These are phyloP conservation scores for Cutaneotrichosporon cyanovorans DNA, from an alignment of 1,284 basidiomycete species.

Conservation along the genomic window DNA sequence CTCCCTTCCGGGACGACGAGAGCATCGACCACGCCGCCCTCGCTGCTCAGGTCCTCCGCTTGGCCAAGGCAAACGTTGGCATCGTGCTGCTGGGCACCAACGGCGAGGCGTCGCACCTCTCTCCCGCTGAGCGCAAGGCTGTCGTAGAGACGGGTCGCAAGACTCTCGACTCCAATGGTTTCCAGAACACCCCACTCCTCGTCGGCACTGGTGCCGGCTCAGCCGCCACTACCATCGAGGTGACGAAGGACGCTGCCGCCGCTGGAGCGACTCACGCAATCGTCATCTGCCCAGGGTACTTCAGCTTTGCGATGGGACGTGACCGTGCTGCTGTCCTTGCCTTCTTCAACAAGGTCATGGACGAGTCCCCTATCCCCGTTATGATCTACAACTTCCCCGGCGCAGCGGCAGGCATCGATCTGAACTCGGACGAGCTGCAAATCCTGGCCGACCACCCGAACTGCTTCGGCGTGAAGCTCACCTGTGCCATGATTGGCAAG, in stretches of 20 bases:
- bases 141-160: slow-evolving; percentile 61
- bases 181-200: slow-evolving; percentile 62
- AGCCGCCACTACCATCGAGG: slow-evolving; percentile 70
- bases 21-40: slow-evolving; percentile 43
- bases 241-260: slow-evolving; percentile 67
- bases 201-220: slow-evolving; percentile 79
- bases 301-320: slow-evolving; percentile 47
- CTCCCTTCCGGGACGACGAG: slow-evolving; percentile 45
- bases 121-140: slow-evolving; percentile 58
- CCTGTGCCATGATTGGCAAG: slow-evolving; percentile 77
- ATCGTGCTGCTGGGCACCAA: slow-evolving; percentile 49
- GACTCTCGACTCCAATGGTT: slow-evolving; percentile 66
- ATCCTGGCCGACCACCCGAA: slow-evolving; percentile 70
- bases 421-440: slow-evolving; percentile 72
- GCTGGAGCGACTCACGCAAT: slow-evolving; percentile 67
- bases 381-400: slow-evolving; percentile 88
- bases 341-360: slow-evolving; percentile 59
- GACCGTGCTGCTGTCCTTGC: slow-evolving; percentile 47
- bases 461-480: slow-evolving; percentile 81
- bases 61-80: slow-evolving; percentile 47
- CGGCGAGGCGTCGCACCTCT: slow-evolving; percentile 56
- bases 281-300: slow-evolving; percentile 46
- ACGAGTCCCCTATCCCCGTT: slow-evolving; percentile 70
- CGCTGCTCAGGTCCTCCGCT: slow-evolving; percentile 45
- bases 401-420: slow-evolving; percentile 70